phyloP scores from a whole-genome alignment of 257 asterid species.

The Linderniella brevidens region DNA sequence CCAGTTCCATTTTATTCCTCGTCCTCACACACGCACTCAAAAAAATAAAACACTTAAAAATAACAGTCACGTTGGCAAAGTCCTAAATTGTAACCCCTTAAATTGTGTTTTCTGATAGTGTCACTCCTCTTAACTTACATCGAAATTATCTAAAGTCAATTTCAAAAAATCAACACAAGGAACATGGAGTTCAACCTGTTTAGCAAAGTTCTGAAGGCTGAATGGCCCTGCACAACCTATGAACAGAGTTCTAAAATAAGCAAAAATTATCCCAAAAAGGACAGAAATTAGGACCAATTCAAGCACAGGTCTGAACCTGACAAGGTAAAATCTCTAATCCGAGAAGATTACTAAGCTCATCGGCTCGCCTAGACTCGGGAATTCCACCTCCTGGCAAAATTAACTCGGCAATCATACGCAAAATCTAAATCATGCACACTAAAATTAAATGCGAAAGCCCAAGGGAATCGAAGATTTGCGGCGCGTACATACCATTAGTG shows the following conservation, averaged over 20 bases:
- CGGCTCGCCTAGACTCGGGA: slow-evolving; percentile 73
- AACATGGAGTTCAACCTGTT: too few relatives aligned
- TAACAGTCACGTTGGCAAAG: too few relatives aligned
- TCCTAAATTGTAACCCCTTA: too few relatives aligned
- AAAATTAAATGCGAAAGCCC: slow-evolving; percentile 1
- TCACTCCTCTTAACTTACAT: too few relatives aligned
- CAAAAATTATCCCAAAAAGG: background rate
- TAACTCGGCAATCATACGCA: slow-evolving; percentile 6
- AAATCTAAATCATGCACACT: slow-evolving; percentile 2
- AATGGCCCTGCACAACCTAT: background rate
- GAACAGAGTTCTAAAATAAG: background rate
- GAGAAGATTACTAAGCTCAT: slow-evolving; percentile 47
- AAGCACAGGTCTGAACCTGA: slow-evolving; percentile 29
- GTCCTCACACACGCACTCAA: too few relatives aligned
- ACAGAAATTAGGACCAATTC: background rate
- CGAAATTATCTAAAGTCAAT: too few relatives aligned
- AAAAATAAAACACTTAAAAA: too few relatives aligned
- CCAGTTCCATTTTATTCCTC: too few relatives aligned
- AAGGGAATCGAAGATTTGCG: background rate
- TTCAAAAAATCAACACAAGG: too few relatives aligned
- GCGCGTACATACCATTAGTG: slow-evolving; percentile 88
- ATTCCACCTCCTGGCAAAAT: slow-evolving; percentile 66
- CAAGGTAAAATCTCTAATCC: slow-evolving; percentile 37
- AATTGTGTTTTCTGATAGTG: too few relatives aligned
- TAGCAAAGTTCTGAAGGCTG: too few relatives aligned